Evolutionary conservation across 176 grass and related monocot species (phyloP).

Genomic region (Carex kokanica): DNA sequence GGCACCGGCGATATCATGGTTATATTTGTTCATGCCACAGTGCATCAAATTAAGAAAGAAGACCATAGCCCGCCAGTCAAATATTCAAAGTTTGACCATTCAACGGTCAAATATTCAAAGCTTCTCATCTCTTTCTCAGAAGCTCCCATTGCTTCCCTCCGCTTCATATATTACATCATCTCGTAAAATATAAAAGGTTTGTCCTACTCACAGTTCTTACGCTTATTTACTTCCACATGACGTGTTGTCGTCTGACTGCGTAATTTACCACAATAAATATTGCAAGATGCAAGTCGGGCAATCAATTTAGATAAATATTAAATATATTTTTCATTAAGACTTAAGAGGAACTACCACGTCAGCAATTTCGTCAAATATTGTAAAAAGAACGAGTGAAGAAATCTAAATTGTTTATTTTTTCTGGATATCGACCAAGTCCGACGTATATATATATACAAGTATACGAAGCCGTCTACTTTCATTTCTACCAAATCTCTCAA

Average conservation of each 20-base stretch:
- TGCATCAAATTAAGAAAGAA: not conserved
- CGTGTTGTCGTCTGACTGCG: not conserved
- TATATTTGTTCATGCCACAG: not conserved
- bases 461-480: not conserved
- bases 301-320: too few relatives aligned
- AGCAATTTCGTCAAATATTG: not conserved
- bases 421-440: not conserved
- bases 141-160: not conserved
- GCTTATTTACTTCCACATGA: not conserved
- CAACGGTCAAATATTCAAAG: slow-evolving; percentile 39
- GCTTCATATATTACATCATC: not conserved
- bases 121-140: slow-evolving; percentile 22
- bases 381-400: not conserved
- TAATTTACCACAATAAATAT: not conserved
- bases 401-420: not conserved
- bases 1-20: not conserved
- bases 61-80: slow-evolving; percentile 31
- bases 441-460: not conserved
- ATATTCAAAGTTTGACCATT: slow-evolving; percentile 35
- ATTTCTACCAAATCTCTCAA: not conserved
- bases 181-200: not conserved
- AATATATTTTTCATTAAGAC: too few relatives aligned
- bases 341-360: not conserved
- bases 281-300: too few relatives aligned
- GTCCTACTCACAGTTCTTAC: not conserved